These are phyloP conservation scores for Epichloe uncinata DNA, from an alignment of 2,329 filamentous ascomycete species.

Conservation along the genomic window DNA sequence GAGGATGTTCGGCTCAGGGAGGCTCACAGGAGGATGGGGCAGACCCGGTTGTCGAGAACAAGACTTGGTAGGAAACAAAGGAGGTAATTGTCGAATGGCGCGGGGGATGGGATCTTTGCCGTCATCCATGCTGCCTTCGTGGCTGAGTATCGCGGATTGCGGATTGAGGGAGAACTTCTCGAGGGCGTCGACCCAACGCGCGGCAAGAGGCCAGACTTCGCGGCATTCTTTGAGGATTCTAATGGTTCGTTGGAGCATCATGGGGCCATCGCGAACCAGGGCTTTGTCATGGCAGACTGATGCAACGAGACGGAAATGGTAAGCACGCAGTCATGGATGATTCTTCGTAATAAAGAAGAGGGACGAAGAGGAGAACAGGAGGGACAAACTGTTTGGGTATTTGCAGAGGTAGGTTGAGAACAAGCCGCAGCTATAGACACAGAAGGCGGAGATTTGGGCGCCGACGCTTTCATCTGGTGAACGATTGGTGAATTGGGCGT, in stretches of 20 bases:
- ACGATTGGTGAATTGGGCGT: slow-evolving; percentile 34
- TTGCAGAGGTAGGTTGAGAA: slow-evolving; percentile 38
- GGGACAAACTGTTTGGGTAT: slow-evolving; percentile 32
- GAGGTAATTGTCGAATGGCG: slow-evolving; percentile 10
- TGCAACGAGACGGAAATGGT: not conserved
- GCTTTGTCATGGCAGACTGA: slow-evolving; percentile 29
- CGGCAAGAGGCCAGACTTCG: slow-evolving; percentile 38
- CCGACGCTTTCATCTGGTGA: slow-evolving; percentile 35
- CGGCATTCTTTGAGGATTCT: slow-evolving; percentile 34
- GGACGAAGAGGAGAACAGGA: not conserved
- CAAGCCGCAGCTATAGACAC: slow-evolving; percentile 41
- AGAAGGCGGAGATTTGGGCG: slow-evolving; percentile 41
- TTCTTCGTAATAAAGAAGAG: not conserved
- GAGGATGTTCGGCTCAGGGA: slow-evolving; percentile 9
- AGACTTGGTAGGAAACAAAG: slow-evolving; percentile 2
- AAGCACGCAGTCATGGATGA: not conserved
- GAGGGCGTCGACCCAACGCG: slow-evolving; percentile 37
- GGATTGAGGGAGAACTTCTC: slow-evolving; percentile 33
- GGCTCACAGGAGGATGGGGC: slow-evolving; percentile 4
- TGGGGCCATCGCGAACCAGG: slow-evolving; percentile 27
- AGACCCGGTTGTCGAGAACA: not conserved
- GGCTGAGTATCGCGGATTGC: slow-evolving; percentile 23
- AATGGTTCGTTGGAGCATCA: slow-evolving; percentile 33
- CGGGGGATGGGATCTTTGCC: slow-evolving; percentile 23
- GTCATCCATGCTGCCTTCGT: slow-evolving; percentile 38